Evolutionary conservation across 805 yeast species (phyloP).

Genomic region (Cyberlindnera sargentensis): DNA sequence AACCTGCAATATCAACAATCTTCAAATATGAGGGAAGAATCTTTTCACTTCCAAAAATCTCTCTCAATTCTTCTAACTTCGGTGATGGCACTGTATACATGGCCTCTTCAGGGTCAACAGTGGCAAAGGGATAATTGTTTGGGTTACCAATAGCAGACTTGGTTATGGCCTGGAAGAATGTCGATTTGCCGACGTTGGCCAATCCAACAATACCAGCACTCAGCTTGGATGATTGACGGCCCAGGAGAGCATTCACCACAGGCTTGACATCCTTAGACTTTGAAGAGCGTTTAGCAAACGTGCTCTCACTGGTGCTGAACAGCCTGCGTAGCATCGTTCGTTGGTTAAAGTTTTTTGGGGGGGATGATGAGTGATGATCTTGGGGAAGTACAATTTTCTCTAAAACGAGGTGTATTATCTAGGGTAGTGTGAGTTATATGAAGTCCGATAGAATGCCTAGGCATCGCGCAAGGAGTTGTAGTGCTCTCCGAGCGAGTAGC

Average conservation of each 20-base stretch:
- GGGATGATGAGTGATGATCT: neutral
- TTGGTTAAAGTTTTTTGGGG: neutral
- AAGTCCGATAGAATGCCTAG: neutral
- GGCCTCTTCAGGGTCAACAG: slow-evolving; percentile 74
- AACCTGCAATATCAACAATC: slow-evolving; percentile 75
- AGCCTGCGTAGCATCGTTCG: slow-evolving; percentile 3
- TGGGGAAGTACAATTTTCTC: too few species aligned
- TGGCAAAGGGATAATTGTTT: slow-evolving; percentile 77
- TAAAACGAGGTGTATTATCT: too few species aligned
- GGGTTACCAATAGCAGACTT: slow-evolving; percentile 64
- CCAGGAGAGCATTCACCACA: slow-evolving; percentile 13
- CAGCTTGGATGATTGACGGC: slow-evolving; percentile 22
- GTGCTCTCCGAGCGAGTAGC: slow-evolving; percentile 90
- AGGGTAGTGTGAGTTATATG: too few species aligned
- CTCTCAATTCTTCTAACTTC: slow-evolving; percentile 48
- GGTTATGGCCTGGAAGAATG: slow-evolving; percentile 77
- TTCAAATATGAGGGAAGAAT: slow-evolving; percentile 64
- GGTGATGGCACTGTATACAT: slow-evolving; percentile 63
- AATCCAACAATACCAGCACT: slow-evolving; percentile 67
- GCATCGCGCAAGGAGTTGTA: slow-evolving; percentile 70
- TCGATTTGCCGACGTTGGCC: slow-evolving; percentile 76
- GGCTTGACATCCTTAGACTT: slow-evolving; percentile 1
- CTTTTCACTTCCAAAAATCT: slow-evolving; percentile 52
- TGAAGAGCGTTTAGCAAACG: slow-evolving; percentile 15
- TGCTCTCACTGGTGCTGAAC: slow-evolving; percentile 2